These are phyloP conservation scores for Solanum appendiculatum DNA, from an alignment of 257 asterid species.

Conservation along the genomic window DNA sequence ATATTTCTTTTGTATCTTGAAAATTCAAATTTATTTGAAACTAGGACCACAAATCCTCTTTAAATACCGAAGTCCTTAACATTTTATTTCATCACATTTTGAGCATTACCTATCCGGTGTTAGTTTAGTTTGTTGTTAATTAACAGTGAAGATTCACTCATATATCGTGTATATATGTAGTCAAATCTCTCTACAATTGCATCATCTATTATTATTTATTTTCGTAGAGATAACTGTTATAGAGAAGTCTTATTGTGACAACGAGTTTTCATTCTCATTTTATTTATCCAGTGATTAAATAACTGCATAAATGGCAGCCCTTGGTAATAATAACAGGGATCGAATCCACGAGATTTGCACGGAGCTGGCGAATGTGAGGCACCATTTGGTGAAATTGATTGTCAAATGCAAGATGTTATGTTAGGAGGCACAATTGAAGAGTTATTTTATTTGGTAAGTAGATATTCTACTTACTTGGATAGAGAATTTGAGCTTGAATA, in stretches of 20 bases:
- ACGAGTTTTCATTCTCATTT: background rate
- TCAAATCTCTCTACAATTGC: background rate
- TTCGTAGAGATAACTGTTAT: rapidly evolving
- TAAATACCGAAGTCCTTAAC: background rate
- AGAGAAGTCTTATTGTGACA: background rate
- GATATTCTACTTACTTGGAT: background rate
- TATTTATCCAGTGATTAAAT: background rate
- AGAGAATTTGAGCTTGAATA: background rate
- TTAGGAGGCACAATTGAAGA: too few relatives aligned
- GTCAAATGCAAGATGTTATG: background rate
- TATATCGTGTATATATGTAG: background rate
- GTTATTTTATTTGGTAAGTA: background rate
- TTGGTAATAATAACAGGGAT: too few relatives aligned
- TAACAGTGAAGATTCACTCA: background rate
- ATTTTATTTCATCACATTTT: background rate
- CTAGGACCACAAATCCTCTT: background rate
- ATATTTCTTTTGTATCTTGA: too few relatives aligned
- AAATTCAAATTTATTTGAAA: too few relatives aligned
- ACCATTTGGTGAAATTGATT: too few relatives aligned
- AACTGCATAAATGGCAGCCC: background rate
- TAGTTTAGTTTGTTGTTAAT: background rate
- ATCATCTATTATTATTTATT: background rate
- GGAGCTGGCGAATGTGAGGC: too few relatives aligned
- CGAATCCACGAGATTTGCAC: too few relatives aligned
- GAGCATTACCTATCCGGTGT: background rate